A percentile compares a stretch with the other conserved stretches of the same genome.
phyloP scores from a whole-genome alignment of 495 filamentous ascomycete species.

The Melanomma pulvis-pyrius region DNA sequence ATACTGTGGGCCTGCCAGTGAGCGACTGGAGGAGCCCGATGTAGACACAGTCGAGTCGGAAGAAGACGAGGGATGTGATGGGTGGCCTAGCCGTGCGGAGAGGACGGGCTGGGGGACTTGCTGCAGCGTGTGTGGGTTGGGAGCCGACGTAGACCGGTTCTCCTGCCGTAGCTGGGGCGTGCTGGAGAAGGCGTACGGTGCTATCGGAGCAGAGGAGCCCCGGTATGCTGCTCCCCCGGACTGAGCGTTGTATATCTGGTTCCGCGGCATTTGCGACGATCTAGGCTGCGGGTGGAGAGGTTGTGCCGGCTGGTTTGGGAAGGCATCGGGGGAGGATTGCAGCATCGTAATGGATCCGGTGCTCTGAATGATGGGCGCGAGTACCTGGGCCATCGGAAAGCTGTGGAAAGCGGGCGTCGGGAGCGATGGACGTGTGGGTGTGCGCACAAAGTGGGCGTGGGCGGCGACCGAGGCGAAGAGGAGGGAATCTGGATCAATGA shows the following conservation, averaged over 20 bases:
- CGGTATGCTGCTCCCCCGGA: slow-evolving; percentile 57
- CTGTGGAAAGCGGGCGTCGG: slow-evolving; percentile 5
- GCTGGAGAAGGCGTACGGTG: slow-evolving; percentile 83
- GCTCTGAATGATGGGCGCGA: slow-evolving; percentile 45
- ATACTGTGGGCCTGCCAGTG: slow-evolving; percentile 23
- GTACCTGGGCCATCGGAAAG: slow-evolving; percentile 49
- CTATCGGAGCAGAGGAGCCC: slow-evolving; percentile 68
- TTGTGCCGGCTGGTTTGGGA: slow-evolving; percentile 39
- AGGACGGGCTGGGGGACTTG: slow-evolving; percentile 49
- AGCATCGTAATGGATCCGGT: slow-evolving; percentile 46
- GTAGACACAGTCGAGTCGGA: slow-evolving; percentile 45
- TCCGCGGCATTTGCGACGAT: slow-evolving; percentile 40
- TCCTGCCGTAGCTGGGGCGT: slow-evolving; percentile 74
- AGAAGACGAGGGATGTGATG: slow-evolving; percentile 41
- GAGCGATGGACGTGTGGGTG: slow-evolving; percentile 4
- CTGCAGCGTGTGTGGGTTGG: slow-evolving; percentile 56
- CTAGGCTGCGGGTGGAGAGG: slow-evolving; percentile 39
- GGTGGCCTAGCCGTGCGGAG: slow-evolving; percentile 35
- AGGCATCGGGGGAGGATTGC: slow-evolving; percentile 47
- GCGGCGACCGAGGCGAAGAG: slow-evolving; percentile 5
- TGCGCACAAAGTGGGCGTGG: slow-evolving; percentile 2
- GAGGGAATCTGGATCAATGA: slow-evolving; percentile 5
- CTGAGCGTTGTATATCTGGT: slow-evolving; percentile 37
- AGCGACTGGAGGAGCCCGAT: slow-evolving; percentile 42
- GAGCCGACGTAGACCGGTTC: slow-evolving; percentile 67